A percentile compares a stretch with the other conserved stretches of the same genome.
phyloP scores from a whole-genome alignment of 805 yeast species.

The Cyberlindnera petersonii region DNA sequence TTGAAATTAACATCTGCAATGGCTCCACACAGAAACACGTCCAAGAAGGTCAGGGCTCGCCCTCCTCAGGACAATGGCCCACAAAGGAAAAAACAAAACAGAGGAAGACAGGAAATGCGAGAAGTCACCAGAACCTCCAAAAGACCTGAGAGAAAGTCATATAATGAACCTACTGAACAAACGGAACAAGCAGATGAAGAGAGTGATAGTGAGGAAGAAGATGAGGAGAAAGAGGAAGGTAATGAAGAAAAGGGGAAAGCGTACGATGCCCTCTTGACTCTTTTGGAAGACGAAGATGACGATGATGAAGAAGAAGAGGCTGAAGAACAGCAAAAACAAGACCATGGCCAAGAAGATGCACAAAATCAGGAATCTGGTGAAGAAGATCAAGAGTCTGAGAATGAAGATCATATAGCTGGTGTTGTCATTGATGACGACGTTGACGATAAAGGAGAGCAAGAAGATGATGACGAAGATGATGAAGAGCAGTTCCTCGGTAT shows the following conservation, averaged over 20 bases:
- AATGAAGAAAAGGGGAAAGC: slow-evolving; percentile 43
- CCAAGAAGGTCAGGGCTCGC: neutral
- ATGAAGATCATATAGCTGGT: slow-evolving; percentile 25
- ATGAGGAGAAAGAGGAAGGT: slow-evolving; percentile 19
- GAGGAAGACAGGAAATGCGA: slow-evolving; percentile 63
- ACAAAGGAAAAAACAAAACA: slow-evolving; percentile 22
- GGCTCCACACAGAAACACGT: neutral
- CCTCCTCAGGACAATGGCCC: slow-evolving; percentile 1
- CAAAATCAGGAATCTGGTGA: slow-evolving; percentile 10
- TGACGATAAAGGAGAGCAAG: slow-evolving; percentile 28
- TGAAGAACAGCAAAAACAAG: slow-evolving; percentile 14
- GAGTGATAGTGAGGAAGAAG: slow-evolving; percentile 12
- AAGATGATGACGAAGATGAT: slow-evolving; percentile 28
- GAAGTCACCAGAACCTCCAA: slow-evolving; percentile 52
- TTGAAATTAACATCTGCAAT: too few relatives aligned
- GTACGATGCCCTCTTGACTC: slow-evolving; percentile 61
- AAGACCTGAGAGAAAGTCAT: slow-evolving; percentile 38
- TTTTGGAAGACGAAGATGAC: slow-evolving; percentile 27
- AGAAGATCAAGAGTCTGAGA: slow-evolving; percentile 17
- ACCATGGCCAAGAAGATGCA: slow-evolving; percentile 20
- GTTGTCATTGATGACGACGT: slow-evolving; percentile 26
- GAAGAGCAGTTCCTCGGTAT: slow-evolving; percentile 24
- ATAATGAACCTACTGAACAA: slow-evolving; percentile 16
- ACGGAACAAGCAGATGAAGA: slow-evolving; percentile 20
- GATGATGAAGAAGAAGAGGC: slow-evolving; percentile 13